A percentile compares a stretch with the other conserved stretches of the same genome.
Evolutionary conservation across 2,329 filamentous ascomycete genomes (phyloP).

Genomic region (Mycogone perniciosa): DNA sequence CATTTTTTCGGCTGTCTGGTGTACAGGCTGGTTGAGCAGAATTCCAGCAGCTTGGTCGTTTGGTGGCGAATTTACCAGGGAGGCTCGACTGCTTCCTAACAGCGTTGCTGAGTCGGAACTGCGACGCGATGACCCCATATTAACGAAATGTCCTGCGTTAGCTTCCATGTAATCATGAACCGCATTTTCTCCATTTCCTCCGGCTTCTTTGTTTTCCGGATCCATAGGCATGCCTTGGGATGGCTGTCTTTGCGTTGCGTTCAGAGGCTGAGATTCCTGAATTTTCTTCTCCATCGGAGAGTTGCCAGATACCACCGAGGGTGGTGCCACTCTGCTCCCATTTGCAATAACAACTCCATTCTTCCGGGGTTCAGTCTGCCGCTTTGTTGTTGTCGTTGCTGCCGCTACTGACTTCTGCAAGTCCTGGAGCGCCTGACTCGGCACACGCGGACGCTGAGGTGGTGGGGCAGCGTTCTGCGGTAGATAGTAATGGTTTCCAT

Average conservation of each 20-base stretch:
- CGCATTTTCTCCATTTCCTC: background rate
- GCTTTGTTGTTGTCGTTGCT: slow-evolving; percentile 14
- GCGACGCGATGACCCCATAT: background rate
- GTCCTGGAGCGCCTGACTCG: slow-evolving; percentile 14
- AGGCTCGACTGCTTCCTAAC: background rate
- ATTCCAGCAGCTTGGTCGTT: background rate
- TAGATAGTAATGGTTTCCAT: slow-evolving; percentile 22
- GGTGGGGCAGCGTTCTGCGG: slow-evolving; percentile 6
- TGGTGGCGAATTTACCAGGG: background rate
- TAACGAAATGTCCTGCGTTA: no score
- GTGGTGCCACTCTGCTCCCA: slow-evolving; percentile 12
- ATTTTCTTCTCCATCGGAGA: slow-evolving; percentile 2
- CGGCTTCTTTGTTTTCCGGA: background rate
- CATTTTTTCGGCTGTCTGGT: background rate
- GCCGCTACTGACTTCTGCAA: slow-evolving; percentile 24
- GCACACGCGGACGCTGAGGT: background rate
- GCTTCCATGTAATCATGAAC: no score
- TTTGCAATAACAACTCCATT: slow-evolving; percentile 15
- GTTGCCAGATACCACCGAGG: background rate
- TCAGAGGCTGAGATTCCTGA: background rate
- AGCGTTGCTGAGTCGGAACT: background rate
- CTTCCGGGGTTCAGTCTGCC: background rate
- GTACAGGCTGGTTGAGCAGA: background rate
- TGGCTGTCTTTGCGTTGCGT: background rate
- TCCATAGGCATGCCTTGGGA: background rate